A percentile compares a stretch with the other conserved stretches of the same genome.
Conservation (phyloP, 768 basidiomycete species). For the Lactifluus pinguis region DNA sequence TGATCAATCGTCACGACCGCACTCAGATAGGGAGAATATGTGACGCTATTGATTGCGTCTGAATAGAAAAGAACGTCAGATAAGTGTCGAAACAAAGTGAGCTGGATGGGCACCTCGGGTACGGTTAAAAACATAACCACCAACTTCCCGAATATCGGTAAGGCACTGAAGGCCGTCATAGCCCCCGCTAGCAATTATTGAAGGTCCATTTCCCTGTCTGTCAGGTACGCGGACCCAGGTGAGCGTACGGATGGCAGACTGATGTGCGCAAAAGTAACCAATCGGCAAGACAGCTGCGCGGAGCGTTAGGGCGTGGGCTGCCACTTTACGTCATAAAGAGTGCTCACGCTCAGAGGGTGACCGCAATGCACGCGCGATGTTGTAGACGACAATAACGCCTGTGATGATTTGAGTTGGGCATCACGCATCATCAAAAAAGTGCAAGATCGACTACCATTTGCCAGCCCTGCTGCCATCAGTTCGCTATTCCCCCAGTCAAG, state of each 20-base stretch:
- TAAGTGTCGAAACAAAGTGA: neutral
- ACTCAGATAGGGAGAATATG: constrained; percentile 59
- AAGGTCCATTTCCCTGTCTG: constrained; percentile 47
- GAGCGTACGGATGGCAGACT: constrained; percentile 69
- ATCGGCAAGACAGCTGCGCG: constrained; percentile 46
- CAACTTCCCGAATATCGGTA: constrained; percentile 67
- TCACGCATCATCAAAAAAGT: neutral
- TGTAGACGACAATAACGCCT: constrained; percentile 53
- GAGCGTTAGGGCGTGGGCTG: neutral
- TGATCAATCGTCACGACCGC: constrained; percentile 74
- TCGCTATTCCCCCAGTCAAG: constrained; percentile 91
- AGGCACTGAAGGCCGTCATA: constrained; percentile 73
- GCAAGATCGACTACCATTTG: constrained; percentile 49
- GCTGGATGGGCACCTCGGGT: constrained; percentile 52
- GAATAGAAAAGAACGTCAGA: neutral
- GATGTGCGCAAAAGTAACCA: constrained; percentile 65
- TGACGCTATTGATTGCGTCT: constrained; percentile 66
- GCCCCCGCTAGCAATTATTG: constrained; percentile 65
- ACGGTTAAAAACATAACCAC: constrained; percentile 61
- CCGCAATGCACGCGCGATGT: constrained; percentile 30
- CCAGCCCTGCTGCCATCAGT: constrained; percentile 70
- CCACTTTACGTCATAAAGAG: neutral
- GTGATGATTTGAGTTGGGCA: neutral
- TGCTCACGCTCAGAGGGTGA: constrained; percentile 7
- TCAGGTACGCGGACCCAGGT: constrained; percentile 68